phyloP scores from a whole-genome alignment of 1,139 yeast genomes.

The Blastobotrys indianensis region DNA sequence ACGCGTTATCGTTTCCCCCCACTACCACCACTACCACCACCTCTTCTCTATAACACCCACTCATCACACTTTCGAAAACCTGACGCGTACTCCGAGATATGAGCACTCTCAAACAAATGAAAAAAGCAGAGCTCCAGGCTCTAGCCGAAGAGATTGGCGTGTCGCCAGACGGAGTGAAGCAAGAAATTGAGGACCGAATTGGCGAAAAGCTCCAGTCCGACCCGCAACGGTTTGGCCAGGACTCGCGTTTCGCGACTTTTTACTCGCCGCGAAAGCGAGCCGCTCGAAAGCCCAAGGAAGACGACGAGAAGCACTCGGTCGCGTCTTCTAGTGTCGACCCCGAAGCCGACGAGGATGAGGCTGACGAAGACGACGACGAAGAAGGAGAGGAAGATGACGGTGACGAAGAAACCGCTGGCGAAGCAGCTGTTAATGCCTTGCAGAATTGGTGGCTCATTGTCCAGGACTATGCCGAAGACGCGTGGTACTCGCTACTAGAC shows the following conservation, averaged over 20 bases:
- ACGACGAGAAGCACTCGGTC: not conserved
- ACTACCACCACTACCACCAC: constrained; percentile 4
- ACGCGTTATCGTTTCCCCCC: not conserved
- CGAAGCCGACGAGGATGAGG: constrained; percentile 14
- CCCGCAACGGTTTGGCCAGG: constrained; percentile 16
- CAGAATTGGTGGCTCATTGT: constrained; percentile 3
- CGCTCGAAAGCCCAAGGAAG: not conserved
- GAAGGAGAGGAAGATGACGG: constrained; percentile 17
- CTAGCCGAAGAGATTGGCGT: constrained; percentile 34
- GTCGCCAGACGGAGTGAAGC: constrained; percentile 25
- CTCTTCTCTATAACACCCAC: constrained; percentile 7
- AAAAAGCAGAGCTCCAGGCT: constrained; percentile 34
- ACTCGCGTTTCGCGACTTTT: constrained; percentile 21
- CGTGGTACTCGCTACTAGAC: constrained; percentile 12
- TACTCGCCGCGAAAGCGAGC: constrained; percentile 11
- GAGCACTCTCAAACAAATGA: constrained; percentile 20
- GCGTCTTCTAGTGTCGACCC: constrained; percentile 11
- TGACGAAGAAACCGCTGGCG: constrained; percentile 4
- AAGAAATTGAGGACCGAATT: constrained; percentile 28
- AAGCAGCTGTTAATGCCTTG: constrained; percentile 6
- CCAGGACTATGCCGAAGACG: constrained; percentile 11
- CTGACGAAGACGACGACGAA: constrained; percentile 14
- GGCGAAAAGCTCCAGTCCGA: constrained; percentile 19
- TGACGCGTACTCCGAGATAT: too few species aligned
- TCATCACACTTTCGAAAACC: too few species aligned